Evolutionary conservation across 1,284 basidiomycete species (phyloP).

Genomic region (Grifola frondosa): DNA sequence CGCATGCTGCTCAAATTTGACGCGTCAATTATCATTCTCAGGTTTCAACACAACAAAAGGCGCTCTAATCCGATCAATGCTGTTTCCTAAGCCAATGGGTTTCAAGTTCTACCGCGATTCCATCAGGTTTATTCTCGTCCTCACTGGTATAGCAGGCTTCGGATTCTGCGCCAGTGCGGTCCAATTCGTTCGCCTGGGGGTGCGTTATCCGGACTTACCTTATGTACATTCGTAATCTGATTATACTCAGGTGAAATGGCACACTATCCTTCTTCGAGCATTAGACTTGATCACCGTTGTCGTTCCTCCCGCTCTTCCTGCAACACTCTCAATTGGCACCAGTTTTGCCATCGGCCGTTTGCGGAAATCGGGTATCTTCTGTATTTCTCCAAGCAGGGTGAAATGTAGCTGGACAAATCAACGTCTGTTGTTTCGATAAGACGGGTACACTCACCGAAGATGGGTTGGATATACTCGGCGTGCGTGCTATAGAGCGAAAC

Average conservation of each 20-base stretch:
- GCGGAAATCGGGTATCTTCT: slow-evolving; percentile 89
- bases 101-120: slow-evolving; percentile 99
- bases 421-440: slow-evolving; percentile 99
- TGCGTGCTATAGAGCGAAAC: slow-evolving; percentile 78
- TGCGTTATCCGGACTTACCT: slow-evolving; percentile 31
- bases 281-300: slow-evolving; percentile 98
- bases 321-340: slow-evolving; percentile 96
- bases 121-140: slow-evolving; percentile 92
- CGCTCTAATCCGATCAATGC: slow-evolving; percentile 93
- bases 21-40: slow-evolving; percentile 33
- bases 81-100: slow-evolving; percentile 98
- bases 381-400: slow-evolving; percentile 95
- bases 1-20: not conserved
- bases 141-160: slow-evolving; percentile 84
- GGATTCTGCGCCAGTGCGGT: slow-evolving; percentile 89
- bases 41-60: slow-evolving; percentile 99
- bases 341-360: slow-evolving; percentile 93
- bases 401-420: slow-evolving; percentile 97
- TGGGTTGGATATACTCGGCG: slow-evolving; percentile 94
- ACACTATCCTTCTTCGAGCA: slow-evolving; percentile 89
- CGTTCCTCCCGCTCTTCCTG: slow-evolving; percentile 96
- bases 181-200: slow-evolving; percentile 90
- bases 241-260: slow-evolving; percentile 75
- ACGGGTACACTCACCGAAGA: slow-evolving; percentile 99
- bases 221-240: slow-evolving; percentile 8